These are phyloP conservation scores for Claviceps sp. DNA, from an alignment of 2,329 filamentous ascomycete genomes.

Conservation along the genomic window DNA sequence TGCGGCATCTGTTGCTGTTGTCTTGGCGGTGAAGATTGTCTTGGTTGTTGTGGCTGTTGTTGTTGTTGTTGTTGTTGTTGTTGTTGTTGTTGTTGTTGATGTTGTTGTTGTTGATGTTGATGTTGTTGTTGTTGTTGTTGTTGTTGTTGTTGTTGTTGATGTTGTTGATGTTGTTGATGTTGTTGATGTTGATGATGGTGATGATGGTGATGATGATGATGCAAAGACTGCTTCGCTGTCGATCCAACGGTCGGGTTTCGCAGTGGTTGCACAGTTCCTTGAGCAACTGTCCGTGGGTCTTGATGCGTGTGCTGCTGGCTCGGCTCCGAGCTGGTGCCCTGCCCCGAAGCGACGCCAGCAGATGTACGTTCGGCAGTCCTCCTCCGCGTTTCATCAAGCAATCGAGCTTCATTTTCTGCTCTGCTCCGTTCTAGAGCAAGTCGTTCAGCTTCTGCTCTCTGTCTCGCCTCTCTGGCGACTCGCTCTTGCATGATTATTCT, in stretches of 20 bases:
- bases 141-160: constrained; percentile 4
- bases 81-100: not conserved
- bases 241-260: constrained; percentile 5
- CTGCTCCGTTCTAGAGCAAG: constrained; percentile 38
- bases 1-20: constrained; percentile 2
- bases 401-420: constrained; percentile 41
- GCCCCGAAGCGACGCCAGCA: constrained; percentile 32
- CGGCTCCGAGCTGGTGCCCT: constrained; percentile 17
- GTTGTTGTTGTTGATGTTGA: too few species aligned
- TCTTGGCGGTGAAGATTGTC: not conserved
- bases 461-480: constrained; percentile 59
- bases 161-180: too few species aligned
- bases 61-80: constrained; percentile 1
- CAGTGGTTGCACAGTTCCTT: constrained; percentile 13
- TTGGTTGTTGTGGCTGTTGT: not conserved
- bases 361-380: constrained; percentile 48
- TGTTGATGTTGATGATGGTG: not conserved
- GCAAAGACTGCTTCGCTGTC: constrained; percentile 7
- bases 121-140: constrained; percentile 1
- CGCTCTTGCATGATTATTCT: constrained; percentile 87
- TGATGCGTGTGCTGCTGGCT: constrained; percentile 11
- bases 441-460: constrained; percentile 53
- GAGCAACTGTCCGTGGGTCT: constrained; percentile 19
- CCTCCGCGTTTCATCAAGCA: constrained; percentile 41
- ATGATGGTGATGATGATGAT: constrained; percentile 4